phyloP scores from a whole-genome alignment of 2,329 filamentous ascomycete genomes.

The Cercospora sp. region DNA sequence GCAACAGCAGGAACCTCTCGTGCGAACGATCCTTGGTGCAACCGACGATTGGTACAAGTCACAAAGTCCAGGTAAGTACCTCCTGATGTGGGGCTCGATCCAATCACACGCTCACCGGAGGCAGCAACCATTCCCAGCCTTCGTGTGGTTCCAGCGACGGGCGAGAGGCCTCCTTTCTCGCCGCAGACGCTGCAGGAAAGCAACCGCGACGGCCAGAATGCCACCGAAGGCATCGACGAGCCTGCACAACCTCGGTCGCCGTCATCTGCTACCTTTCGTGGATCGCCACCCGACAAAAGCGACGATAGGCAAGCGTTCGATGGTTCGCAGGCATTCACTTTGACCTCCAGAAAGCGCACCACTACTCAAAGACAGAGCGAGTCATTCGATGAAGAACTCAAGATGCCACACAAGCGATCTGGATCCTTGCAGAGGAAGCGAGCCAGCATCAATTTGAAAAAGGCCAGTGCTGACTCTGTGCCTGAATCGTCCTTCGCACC shows the following conservation, averaged over 20 bases:
- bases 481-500: not conserved
- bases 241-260: not conserved
- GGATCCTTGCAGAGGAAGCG: conserved; percentile 1
- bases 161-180: not conserved
- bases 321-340: not conserved
- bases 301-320: not conserved
- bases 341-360: conserved; percentile 7
- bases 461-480: not conserved
- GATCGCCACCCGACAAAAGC: not conserved
- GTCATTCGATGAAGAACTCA: not conserved
- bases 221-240: not conserved
- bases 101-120: not conserved
- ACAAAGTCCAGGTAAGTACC: not conserved
- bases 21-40: not conserved
- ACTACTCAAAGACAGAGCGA: conserved; percentile 5
- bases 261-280: conserved; percentile 1
- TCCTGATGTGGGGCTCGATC: not conserved
- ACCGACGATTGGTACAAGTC: not conserved
- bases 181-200: not conserved
- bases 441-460: conserved; percentile 6
- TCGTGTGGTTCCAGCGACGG: not conserved
- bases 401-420: not conserved
- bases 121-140: not conserved
- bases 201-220: not conserved
- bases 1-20: not conserved